Evolutionary conservation across 2,329 filamentous ascomycete species (phyloP).

Genomic region (Alternaria postmessia): DNA sequence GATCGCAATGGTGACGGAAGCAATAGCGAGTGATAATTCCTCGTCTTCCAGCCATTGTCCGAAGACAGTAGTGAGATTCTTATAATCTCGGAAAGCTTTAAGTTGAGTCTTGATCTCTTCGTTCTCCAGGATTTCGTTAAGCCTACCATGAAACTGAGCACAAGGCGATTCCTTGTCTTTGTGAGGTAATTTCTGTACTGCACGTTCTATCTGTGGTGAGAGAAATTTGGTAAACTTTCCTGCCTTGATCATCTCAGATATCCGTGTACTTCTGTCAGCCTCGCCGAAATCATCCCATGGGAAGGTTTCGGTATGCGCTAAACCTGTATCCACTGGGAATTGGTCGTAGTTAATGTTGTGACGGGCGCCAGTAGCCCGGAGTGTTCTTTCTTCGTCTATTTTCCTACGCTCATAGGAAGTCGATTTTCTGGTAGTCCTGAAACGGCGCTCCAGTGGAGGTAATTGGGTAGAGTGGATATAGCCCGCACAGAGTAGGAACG

Average conservation of each 20-base stretch:
- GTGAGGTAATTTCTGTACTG: background rate
- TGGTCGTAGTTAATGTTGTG: background rate
- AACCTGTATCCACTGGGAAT: background rate
- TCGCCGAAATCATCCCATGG: background rate
- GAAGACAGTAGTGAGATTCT: background rate
- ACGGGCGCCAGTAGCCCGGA: background rate
- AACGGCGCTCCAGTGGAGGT: background rate
- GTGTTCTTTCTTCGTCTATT: background rate
- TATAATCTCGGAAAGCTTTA: background rate
- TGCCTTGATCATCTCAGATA: background rate
- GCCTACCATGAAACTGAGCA: background rate
- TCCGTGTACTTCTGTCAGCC: background rate
- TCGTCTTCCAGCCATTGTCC: background rate
- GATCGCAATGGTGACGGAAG: background rate
- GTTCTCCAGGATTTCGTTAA: background rate
- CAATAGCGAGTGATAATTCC: background rate
- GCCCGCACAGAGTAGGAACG: constrained; percentile 17
- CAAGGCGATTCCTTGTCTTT: background rate
- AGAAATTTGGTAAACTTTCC: background rate
- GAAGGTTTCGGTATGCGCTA: background rate
- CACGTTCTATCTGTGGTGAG: background rate
- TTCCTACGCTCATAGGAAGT: background rate
- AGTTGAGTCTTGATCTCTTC: background rate
- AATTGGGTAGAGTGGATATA: constrained; percentile 4
- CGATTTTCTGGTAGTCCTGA: background rate